Conservation (phyloP, 2,329 filamentous ascomycete species). For the Amesomyces nigricolor region DNA sequence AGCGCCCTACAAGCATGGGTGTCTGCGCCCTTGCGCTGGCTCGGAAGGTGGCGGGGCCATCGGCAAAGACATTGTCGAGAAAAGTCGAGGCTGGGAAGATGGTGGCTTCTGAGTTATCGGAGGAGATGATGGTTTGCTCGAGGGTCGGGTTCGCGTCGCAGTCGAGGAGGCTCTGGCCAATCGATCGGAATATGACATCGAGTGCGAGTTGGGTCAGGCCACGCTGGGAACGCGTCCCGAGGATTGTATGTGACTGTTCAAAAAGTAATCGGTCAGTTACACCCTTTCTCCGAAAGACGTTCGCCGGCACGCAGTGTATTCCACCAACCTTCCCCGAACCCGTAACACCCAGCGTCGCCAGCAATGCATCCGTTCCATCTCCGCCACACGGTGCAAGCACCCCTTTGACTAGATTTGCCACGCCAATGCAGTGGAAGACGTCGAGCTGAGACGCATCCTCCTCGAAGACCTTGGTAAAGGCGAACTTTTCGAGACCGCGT, state of each 20-base stretch:
- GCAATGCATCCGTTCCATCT: conserved; percentile 78
- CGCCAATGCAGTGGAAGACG: conserved; percentile 73
- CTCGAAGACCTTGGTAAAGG: conserved; percentile 89
- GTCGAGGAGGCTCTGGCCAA: conserved; percentile 66
- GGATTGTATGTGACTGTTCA: conserved; percentile 82
- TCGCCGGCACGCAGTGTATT: background rate
- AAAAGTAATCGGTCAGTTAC: conserved; percentile 10
- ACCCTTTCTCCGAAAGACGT: background rate
- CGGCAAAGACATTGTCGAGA: conserved; percentile 71
- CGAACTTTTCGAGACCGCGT: conserved; percentile 86
- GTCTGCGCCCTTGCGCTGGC: conserved; percentile 61
- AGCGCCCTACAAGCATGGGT: conserved; percentile 59
- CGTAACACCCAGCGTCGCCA: conserved; percentile 89
- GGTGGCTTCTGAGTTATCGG: conserved; percentile 75
- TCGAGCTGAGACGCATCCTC: conserved; percentile 80
- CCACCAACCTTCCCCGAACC: conserved; percentile 82
- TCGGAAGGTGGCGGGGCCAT: conserved; percentile 51
- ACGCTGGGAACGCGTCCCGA: conserved; percentile 79
- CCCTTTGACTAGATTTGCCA: conserved; percentile 70
- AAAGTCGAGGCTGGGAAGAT: conserved; percentile 70
- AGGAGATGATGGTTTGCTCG: conserved; percentile 67
- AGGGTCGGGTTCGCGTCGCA: conserved; percentile 51
- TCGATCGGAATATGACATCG: conserved; percentile 80
- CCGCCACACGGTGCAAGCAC: conserved; percentile 67
- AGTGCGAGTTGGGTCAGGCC: conserved; percentile 88